Base-by-base conservation (phyloP, 2,329 filamentous ascomycete genomes). In the Aspergillus intermedius region DNA sequence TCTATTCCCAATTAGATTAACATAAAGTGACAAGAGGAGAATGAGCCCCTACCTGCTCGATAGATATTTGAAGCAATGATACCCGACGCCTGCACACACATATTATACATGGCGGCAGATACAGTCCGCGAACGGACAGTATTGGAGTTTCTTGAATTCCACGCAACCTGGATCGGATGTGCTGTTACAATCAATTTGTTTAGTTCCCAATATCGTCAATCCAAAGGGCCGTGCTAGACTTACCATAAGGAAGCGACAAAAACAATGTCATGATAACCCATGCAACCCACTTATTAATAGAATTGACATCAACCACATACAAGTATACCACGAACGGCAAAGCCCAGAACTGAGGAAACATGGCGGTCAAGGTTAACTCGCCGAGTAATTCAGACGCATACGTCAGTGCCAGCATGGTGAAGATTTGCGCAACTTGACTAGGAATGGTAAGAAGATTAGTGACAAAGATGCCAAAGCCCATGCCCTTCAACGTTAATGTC, bases 381-480 rank as follows among this genome's bases (percentile, higher is more conserved):
- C 75, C 73, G 49, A 75, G 60, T 23, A 65, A 65, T 34, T 77
- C 74, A 2, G 74, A 75, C 4, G 75, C 51, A 60, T 70, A 71
- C 0, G 75, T 75, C 12, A 74, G 60, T 34, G 66, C 56, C 10
- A 77, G 57, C 2, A 78, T 65, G 4, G 74, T 70, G 5, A 70
- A 50, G 22, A 74, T 62, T 51, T 54, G 52, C 15, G 54, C 54
- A 3, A 63, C 60, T 62, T 46, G 57, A 57, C 68, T 63, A 52
- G 77, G 67, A n/a, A 86, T 84, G 2, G 77, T 76, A 6, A 87
- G 73, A 30, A 87, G 61, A 58, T 85, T 87, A 1, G 81, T 75
- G 19, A 80, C 67, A 62, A 87, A 83, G 2, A 78, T 81, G 51
- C 73, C 68, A 64, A 83, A 84, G 2, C 76, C 82, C 0, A 85